Evolutionary conservation across 2,329 filamentous ascomycete genomes (phyloP), one percentile per base, ranked within the genome.

Genomic region (Neofusicoccum ribis): DNA sequence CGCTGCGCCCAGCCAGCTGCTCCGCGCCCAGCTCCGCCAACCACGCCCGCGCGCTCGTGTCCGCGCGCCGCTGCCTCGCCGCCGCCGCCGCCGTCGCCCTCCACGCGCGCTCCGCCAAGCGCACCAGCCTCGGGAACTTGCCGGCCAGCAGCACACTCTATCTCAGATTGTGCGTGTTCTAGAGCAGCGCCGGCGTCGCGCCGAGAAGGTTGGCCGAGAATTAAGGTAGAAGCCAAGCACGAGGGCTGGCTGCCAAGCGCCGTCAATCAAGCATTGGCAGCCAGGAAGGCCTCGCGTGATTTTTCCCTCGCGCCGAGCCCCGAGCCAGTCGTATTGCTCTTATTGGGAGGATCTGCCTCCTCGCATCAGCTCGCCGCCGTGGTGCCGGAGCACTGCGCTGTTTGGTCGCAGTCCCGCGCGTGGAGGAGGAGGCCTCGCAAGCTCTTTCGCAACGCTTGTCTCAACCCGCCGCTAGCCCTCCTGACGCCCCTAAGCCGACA

Each of bases 361-460:
- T 43, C 59, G 60, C 47, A 46, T 39, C 59, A 54, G 39, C 60
- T 46, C 60, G 27, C 23, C 50, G 49, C 49, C 61, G 36, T 34
- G 49, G 27, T 56, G 50, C 61, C 61, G 51, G 50, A 39, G 59
- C 41, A 37, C 50, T 54, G 50, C 50, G 39, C 50, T 34, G 23
- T 47, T 36, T 60, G 23, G 43, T 20, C 27, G 39, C 37, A 11
- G n/a, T 17, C 51, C 34, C 31, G 37, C 37, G 34, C 46, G 58
- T 17, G 14, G 39, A n/a, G 39, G 27, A 36, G 41, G 41, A 60
- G 44, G 46, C 37, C 47, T 54, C 61, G 49, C 61, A 63, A 63
- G 61, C 61, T 63, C 61, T 54, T 54, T 63, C 60, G 60, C 60
- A 63, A 63, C 60, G 60, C 56, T 60, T 60, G 56, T 60, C 56